phyloP scores from a whole-genome alignment of 2,329 filamentous ascomycete species.

The Aspergillus sp. region DNA sequence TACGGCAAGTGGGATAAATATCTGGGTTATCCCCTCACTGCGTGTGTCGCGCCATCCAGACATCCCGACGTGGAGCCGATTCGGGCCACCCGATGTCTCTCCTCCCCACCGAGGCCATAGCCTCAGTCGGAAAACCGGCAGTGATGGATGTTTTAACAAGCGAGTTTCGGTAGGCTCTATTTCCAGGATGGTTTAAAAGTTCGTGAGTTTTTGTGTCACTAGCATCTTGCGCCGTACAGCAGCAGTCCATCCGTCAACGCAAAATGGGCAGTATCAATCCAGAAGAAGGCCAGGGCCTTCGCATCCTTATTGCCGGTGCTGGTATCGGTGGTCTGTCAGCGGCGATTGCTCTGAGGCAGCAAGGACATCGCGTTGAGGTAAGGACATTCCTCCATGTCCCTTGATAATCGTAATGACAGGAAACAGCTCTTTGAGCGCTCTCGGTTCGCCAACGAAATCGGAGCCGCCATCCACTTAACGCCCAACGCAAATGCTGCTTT shows the following conservation, averaged over 20 bases:
- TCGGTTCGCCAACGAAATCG: slow-evolving; percentile 55
- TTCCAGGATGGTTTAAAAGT: too few species aligned
- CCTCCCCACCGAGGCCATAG: background rate
- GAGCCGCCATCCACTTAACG: slow-evolving; percentile 62
- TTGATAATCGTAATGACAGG: too few species aligned
- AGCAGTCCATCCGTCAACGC: background rate
- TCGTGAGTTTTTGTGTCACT: too few species aligned
- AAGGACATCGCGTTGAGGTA: slow-evolving; percentile 50
- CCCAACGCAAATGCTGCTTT: slow-evolving; percentile 63
- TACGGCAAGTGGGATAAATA: slow-evolving; percentile 11
- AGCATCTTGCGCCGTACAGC: too few species aligned
- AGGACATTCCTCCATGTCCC: background rate
- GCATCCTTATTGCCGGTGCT: slow-evolving; percentile 34
- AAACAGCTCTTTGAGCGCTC: slow-evolving; percentile 57
- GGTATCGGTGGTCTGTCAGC: slow-evolving; percentile 36
- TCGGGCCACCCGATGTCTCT: background rate
- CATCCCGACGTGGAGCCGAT: slow-evolving; percentile 29
- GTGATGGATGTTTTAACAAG: too few species aligned
- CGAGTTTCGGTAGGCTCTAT: too few species aligned
- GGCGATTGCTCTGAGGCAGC: slow-evolving; percentile 52
- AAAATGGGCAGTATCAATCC: slow-evolving; percentile 18
- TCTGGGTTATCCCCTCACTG: slow-evolving; percentile 1
- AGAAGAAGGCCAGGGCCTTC: slow-evolving; percentile 19
- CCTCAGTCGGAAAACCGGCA: background rate
- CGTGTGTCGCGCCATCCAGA: background rate